Percentiles rank a stretch among this genome's conserved stretches.
phyloP scores from a whole-genome alignment of 2,329 filamentous ascomycete genomes.

The Gnomoniopsis smithogilvyi region DNA sequence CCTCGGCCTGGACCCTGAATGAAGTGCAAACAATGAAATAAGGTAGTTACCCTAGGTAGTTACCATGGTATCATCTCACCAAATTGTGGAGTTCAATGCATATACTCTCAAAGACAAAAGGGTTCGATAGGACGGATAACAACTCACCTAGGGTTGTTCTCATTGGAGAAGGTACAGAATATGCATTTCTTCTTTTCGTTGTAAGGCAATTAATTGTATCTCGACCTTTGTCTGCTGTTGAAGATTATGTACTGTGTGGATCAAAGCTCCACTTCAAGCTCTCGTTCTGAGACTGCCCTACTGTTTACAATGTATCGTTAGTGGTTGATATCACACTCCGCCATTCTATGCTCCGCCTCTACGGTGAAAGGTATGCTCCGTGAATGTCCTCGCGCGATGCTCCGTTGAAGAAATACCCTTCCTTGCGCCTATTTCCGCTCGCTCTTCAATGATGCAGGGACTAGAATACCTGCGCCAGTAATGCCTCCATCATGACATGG shows the following conservation, averaged over 20 bases:
- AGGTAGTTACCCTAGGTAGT: no score
- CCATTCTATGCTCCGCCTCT: background rate
- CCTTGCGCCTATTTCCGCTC: constrained; percentile 1
- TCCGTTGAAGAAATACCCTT: background rate
- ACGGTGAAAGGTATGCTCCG: background rate
- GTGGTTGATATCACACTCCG: background rate
- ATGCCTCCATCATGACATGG: constrained; percentile 62
- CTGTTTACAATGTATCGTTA: background rate
- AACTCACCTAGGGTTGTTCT: no score
- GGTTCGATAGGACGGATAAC: no score
- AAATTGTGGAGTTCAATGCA: no score
- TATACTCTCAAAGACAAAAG: no score
- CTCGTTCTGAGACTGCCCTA: background rate
- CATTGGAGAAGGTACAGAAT: no score
- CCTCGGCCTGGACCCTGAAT: no score
- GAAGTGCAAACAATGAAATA: no score
- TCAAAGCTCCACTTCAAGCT: no score
- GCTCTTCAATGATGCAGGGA: constrained; percentile 40
- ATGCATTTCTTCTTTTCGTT: no score
- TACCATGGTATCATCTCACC: no score
- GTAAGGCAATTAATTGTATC: no score
- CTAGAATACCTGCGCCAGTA: constrained; percentile 59
- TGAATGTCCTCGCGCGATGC: background rate
- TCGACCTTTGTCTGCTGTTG: background rate
- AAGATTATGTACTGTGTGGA: background rate